Conservation (phyloP, 2,329 filamentous ascomycete species). For the Elsinoe necatrix region DNA sequence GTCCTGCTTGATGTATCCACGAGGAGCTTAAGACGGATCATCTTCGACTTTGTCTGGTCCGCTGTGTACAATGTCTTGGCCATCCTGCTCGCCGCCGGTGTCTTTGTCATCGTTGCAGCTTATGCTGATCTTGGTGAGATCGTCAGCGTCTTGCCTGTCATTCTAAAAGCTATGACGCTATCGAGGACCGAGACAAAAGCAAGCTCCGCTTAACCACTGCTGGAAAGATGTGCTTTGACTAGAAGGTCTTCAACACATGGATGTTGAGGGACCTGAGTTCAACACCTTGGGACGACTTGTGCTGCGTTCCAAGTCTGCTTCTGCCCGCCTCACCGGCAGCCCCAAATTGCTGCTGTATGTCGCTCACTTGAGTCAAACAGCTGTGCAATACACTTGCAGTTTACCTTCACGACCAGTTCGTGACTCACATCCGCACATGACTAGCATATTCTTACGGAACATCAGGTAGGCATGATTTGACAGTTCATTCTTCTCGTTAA, state of each 20-base stretch:
- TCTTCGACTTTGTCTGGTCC: slow-evolving; percentile 63
- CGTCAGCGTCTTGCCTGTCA: slow-evolving; percentile 64
- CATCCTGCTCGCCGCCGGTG: slow-evolving; percentile 57
- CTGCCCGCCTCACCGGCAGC: no score
- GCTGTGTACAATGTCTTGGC: slow-evolving; percentile 63
- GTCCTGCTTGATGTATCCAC: slow-evolving; percentile 46
- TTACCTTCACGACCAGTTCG: background rate
- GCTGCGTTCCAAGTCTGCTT: background rate
- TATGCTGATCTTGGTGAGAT: slow-evolving; percentile 65
- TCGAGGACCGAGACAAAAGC: background rate
- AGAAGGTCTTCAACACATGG: background rate
- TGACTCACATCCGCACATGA: background rate
- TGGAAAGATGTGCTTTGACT: background rate
- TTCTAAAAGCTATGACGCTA: slow-evolving; percentile 44
- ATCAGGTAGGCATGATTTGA: background rate
- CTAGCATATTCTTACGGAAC: background rate
- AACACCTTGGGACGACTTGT: background rate
- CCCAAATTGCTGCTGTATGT: background rate
- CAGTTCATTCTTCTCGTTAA: background rate
- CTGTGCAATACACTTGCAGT: background rate
- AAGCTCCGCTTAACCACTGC: background rate
- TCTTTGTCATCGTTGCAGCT: slow-evolving; percentile 47
- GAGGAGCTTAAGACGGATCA: slow-evolving; percentile 34
- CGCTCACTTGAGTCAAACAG: background rate
- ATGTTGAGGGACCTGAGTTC: background rate